Conservation (phyloP, 2,329 filamentous ascomycete genomes). For the Plenodomus tracheiphilus region DNA sequence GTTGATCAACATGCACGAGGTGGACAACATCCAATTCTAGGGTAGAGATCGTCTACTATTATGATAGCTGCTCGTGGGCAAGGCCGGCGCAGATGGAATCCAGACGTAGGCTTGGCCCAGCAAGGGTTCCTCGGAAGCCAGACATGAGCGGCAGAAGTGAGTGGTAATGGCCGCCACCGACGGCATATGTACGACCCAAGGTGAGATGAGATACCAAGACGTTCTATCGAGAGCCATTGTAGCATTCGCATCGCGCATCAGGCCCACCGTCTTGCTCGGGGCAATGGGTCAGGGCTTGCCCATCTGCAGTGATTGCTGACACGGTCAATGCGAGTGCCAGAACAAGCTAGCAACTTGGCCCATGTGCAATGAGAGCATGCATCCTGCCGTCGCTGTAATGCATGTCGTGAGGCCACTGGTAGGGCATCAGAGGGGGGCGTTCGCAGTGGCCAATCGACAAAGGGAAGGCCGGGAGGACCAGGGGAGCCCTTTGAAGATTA, state of each 20-base stretch:
- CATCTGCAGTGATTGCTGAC: slow-evolving; percentile 31
- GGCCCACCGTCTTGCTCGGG: slow-evolving; percentile 8
- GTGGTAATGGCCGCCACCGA: slow-evolving; percentile 14
- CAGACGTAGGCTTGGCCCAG: slow-evolving; percentile 15
- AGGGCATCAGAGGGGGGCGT: slow-evolving; percentile 18
- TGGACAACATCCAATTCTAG: slow-evolving; percentile 27
- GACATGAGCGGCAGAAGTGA: slow-evolving; percentile 18
- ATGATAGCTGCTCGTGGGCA: slow-evolving; percentile 14
- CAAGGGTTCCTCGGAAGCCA: slow-evolving; percentile 21
- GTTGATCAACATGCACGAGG: slow-evolving; percentile 24
- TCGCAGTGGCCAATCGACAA: background rate
- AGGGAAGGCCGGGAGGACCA: slow-evolving; percentile 10
- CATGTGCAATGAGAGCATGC: slow-evolving; percentile 19
- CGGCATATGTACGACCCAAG: slow-evolving; percentile 25
- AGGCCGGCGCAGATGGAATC: slow-evolving; percentile 10
- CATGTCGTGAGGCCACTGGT: slow-evolving; percentile 17
- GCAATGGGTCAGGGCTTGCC: background rate
- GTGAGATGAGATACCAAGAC: slow-evolving; percentile 20
- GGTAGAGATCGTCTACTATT: slow-evolving; percentile 16
- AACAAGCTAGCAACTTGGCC: slow-evolving; percentile 29
- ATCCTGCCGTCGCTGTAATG: slow-evolving; percentile 17
- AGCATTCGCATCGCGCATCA: slow-evolving; percentile 25
- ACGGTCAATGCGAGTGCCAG: slow-evolving; percentile 20
- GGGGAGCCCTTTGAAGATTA: slow-evolving; percentile 4
- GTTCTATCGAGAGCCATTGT: slow-evolving; percentile 24